These are phyloP conservation scores for Terfezia claveryi DNA, from an alignment of 495 filamentous ascomycete genomes.

Conservation along the genomic window DNA sequence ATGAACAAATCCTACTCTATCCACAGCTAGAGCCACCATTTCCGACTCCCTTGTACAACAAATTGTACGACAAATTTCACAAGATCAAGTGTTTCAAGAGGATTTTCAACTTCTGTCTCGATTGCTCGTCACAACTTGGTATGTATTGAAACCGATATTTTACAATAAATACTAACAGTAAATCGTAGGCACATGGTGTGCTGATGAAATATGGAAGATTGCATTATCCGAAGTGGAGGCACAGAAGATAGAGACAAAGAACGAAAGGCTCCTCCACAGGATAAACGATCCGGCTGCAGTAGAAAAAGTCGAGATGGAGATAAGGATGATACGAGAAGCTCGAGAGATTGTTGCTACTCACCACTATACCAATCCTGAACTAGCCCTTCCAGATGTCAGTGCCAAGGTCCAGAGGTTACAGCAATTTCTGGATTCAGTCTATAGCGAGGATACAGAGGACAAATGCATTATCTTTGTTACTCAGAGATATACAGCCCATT, in stretches of 20 bases:
- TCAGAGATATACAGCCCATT: conserved; percentile 50
- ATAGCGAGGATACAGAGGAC: conserved; percentile 30
- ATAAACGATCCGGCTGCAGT: conserved; percentile 17
- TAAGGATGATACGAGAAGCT: conserved; percentile 37
- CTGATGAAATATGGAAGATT: conserved; percentile 60
- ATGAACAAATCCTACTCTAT: conserved; percentile 41
- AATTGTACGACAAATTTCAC: conserved; percentile 34
- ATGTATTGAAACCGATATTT: neutral
- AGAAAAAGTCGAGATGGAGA: conserved; percentile 27
- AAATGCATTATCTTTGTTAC: conserved; percentile 82
- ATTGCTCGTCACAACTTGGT: conserved; percentile 38
- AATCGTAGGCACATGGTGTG: conserved; percentile 48
- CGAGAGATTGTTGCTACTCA: conserved; percentile 32
- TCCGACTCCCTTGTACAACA: conserved; percentile 34
- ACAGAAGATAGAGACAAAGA: conserved; percentile 37
- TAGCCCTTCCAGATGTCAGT: conserved; percentile 32
- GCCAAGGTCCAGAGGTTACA: conserved; percentile 48
- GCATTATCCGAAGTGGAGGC: conserved; percentile 44
- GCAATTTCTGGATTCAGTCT: conserved; percentile 34
- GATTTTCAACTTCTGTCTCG: conserved; percentile 35
- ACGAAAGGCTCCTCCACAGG: conserved; percentile 20
- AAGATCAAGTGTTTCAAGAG: conserved; percentile 34
- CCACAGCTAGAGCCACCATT: conserved; percentile 27
- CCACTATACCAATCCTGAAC: conserved; percentile 25
- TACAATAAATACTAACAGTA: neutral